Evolutionary conservation across 192 early-diverging fungal species (phyloP).

Genomic region (Umbelopsis vinacea): DNA sequence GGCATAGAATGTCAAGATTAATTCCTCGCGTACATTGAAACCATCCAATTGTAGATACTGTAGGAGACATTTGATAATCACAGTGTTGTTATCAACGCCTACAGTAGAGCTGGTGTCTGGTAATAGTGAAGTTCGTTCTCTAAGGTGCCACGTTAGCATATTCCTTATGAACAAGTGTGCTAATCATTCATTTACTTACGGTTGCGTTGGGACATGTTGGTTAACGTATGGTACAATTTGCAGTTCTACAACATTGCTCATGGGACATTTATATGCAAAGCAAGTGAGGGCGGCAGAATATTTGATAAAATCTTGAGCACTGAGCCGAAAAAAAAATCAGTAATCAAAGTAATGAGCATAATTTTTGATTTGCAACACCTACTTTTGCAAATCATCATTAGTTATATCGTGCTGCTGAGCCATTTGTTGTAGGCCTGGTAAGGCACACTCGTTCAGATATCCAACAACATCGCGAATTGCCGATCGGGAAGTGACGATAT

Average conservation of each 20-base stretch:
- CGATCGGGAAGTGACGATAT: conserved; percentile 28
- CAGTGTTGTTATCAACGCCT: conserved; percentile 29
- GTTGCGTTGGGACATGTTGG: conserved; percentile 20
- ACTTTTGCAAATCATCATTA: neutral
- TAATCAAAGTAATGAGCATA: neutral
- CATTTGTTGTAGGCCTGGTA: neutral
- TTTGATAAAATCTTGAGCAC: conserved; percentile 45
- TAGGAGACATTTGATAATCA: conserved; percentile 41
- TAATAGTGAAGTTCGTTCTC: conserved; percentile 24
- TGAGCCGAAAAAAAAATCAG: neutral
- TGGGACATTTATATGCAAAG: conserved; percentile 46
- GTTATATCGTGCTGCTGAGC: neutral
- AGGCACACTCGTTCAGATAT: conserved; percentile 35
- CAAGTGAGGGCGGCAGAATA: conserved; percentile 47
- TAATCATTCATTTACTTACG: conserved; percentile 26
- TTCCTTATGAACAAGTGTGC: neutral
- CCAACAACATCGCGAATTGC: conserved; percentile 39
- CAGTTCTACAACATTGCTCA: conserved; percentile 36
- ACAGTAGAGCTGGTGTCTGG: conserved; percentile 28
- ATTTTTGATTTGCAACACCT: neutral
- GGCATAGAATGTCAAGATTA: conserved; percentile 48
- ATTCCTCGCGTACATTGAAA: conserved; percentile 46
- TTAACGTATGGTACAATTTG: conserved; percentile 42
- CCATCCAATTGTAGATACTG: conserved; percentile 41
- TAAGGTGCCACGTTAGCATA: neutral